Evolutionary conservation across 495 filamentous ascomycete species (phyloP).

Genomic region (Podospora pseudocomata): DNA sequence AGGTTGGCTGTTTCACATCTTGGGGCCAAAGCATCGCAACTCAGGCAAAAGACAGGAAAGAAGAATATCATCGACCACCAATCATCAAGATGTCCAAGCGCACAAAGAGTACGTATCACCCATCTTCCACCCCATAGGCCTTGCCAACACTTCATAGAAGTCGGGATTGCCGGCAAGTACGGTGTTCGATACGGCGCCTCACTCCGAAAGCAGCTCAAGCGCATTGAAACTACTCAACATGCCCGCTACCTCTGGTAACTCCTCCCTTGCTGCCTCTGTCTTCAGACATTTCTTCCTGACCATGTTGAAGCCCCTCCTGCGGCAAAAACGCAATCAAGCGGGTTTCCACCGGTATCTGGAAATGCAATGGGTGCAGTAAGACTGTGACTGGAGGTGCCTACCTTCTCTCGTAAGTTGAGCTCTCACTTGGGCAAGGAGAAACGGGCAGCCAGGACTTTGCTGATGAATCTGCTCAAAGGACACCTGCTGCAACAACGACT

Average conservation of each 20-base stretch:
- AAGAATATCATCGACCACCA: neutral
- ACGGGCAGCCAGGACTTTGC: constrained; percentile 3
- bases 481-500: constrained; percentile 82
- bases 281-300: neutral
- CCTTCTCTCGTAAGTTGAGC: constrained; percentile 75
- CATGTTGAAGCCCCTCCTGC: constrained; percentile 58
- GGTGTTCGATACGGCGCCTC: constrained; percentile 82
- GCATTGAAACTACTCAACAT: constrained; percentile 93
- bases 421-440: constrained; percentile 12
- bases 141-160: constrained; percentile 14
- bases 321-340: constrained; percentile 87
- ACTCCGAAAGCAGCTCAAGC: constrained; percentile 96
- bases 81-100: constrained; percentile 20
- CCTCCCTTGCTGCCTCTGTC: neutral
- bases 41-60: neutral
- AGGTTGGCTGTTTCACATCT: neutral
- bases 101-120: constrained; percentile 14
- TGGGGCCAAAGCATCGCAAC: neutral
- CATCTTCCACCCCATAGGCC: neutral
- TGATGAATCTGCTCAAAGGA: constrained; percentile 48
- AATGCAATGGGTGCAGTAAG: constrained; percentile 81
- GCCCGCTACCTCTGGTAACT: constrained; percentile 66
- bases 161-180: constrained; percentile 24
- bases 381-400: constrained; percentile 87
- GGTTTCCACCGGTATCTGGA: constrained; percentile 84